Conservation (phyloP, 768 basidiomycete genomes). For the Leccinum disarticulatum region DNA sequence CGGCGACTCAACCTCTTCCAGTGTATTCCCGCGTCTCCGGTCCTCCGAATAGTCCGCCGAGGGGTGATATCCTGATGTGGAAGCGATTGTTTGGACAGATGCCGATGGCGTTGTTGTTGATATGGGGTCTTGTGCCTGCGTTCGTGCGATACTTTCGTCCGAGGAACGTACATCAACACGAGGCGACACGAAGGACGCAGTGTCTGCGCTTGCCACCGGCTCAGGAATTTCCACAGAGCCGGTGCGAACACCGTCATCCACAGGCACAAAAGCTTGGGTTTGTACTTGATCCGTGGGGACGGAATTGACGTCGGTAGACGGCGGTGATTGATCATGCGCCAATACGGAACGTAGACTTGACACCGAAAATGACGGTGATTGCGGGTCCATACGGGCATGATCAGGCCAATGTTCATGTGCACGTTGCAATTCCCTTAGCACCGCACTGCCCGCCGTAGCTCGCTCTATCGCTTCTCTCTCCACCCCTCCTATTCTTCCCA, state of each 20-base stretch:
- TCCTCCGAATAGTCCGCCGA: slow-evolving; percentile 2
- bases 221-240: slow-evolving; percentile 14
- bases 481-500: slow-evolving; percentile 33
- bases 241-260: slow-evolving; percentile 19
- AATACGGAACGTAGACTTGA: slow-evolving; percentile 9
- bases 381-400: slow-evolving; percentile 19
- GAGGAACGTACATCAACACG: slow-evolving; percentile 24
- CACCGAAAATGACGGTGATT: slow-evolving; percentile 26
- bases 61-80: slow-evolving; percentile 6
- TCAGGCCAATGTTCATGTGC: slow-evolving; percentile 21
- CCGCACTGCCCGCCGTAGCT: slow-evolving; percentile 13
- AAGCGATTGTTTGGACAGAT: slow-evolving; percentile 8
- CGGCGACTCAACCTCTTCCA: slow-evolving; percentile 18
- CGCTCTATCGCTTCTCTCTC: slow-evolving; percentile 33
- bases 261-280: slow-evolving; percentile 16
- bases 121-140: slow-evolving; percentile 13
- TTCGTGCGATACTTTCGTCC: slow-evolving; percentile 10
- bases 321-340: slow-evolving; percentile 14
- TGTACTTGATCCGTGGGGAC: slow-evolving; percentile 24
- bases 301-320: slow-evolving; percentile 18
- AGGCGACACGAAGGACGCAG: slow-evolving; percentile 23
- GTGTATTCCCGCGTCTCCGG: slow-evolving; percentile 1
- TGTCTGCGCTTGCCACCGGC: slow-evolving; percentile 18
- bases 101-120: slow-evolving; percentile 17
- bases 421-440: slow-evolving; percentile 27